Evolutionary conservation across 192 early-diverging fungal genomes (phyloP), one percentile per base, ranked within the genome.

Genomic region (Phycomyces nitens): DNA sequence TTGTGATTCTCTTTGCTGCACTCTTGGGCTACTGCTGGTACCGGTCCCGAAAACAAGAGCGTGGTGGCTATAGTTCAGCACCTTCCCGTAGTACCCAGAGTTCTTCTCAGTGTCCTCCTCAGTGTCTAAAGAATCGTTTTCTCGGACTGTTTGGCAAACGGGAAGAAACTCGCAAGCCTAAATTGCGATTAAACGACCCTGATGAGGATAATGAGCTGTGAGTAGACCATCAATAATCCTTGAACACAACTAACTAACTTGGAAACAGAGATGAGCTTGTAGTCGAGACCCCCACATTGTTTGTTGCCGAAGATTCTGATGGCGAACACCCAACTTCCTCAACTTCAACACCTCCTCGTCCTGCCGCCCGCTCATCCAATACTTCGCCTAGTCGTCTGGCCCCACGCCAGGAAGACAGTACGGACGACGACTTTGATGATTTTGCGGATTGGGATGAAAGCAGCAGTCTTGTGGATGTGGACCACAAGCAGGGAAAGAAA

Each of bases 211-310:
- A 68, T 20, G 67, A 79, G 44, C 59, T 73, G 56, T 68, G 73
- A 68, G 71, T 34, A 34, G 7, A 2, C 2, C 7, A 34, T 34
- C 2, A 5, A 34, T 34, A 34, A 34, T 34, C 7, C 2, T 34
- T 34, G 29, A 34, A 34, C 29, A 47, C 2, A 47, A 47, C 41
- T 10, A 10, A 42, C 41, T 42, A 47, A n/a, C 3, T 3, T 14
- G 12, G 3, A 18, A 38, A 21, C 62, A 84, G 82, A 50, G 76
- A 84, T 41, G 82, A 80, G 47, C 52, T 81, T 5, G 77, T 81
- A 0, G 69, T 78, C 16, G 80, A 84, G 15, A 62, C 44, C 15
- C 60, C 65, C 0, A 62, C 60, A 8, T 34, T 72, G 12, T 72
- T 67, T 58, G 56, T 58, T 5, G 64, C 58, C n/a, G 61, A 66